Percentiles rank a stretch among this genome's conserved stretches.
These are phyloP conservation scores for Zymoseptoria brevis DNA, from an alignment of 2,329 filamentous ascomycete species.

Conservation along the genomic window DNA sequence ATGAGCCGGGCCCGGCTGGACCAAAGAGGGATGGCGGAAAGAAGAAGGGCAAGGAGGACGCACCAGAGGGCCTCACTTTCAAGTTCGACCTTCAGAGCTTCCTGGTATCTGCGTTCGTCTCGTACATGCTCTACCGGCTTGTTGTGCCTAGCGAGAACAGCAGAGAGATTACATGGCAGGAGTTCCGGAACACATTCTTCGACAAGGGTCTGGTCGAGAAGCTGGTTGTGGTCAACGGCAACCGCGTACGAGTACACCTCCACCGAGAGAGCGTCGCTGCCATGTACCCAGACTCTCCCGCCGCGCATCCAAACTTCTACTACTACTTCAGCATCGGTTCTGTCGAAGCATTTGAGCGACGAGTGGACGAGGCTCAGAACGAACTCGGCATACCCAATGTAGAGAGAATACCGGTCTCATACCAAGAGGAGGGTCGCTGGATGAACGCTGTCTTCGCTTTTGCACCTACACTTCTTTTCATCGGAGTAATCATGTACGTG, in stretches of 20 bases:
- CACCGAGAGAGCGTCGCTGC: conserved; percentile 64
- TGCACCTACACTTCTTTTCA: conserved; percentile 76
- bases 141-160: conserved; percentile 59
- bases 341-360: conserved; percentile 82
- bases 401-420: conserved; percentile 91
- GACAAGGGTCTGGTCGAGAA: conserved; percentile 95
- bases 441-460: conserved; percentile 69
- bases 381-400: conserved; percentile 75
- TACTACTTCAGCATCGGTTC: conserved; percentile 97
- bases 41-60: conserved; percentile 34
- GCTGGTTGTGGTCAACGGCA: conserved; percentile 70
- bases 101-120: conserved; percentile 51
- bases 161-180: conserved; percentile 93
- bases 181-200: conserved; percentile 85
- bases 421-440: conserved; percentile 67
- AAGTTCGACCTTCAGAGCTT: conserved; percentile 50
- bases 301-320: conserved; percentile 60
- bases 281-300: conserved; percentile 69
- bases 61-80: conserved; percentile 13
- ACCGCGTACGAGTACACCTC: conserved; percentile 70
- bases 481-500: conserved; percentile 74
- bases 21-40: conserved; percentile 30
- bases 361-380: conserved; percentile 77
- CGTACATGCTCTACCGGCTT: conserved; percentile 56
- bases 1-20: conserved; percentile 36